Conservation (phyloP, 1,139 yeast species). For the Yarrowia galli region DNA sequence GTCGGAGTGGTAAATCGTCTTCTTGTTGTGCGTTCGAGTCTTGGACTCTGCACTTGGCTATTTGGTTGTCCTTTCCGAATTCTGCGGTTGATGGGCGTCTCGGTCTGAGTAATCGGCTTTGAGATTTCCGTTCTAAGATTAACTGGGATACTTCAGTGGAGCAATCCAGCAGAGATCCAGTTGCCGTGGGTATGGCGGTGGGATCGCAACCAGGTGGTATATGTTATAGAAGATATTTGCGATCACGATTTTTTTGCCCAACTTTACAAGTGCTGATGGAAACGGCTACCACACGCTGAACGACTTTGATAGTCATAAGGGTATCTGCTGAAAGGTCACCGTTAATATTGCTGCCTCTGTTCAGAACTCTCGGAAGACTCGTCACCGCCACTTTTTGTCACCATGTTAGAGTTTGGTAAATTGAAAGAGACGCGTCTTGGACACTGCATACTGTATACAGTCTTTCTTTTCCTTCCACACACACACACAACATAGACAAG, state of each 20-base stretch:
- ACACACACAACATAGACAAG: constrained; percentile 4
- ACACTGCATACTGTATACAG: neutral
- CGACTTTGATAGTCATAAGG: no score
- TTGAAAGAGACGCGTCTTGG: constrained; percentile 15
- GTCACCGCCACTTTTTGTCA: no score
- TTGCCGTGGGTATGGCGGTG: constrained; percentile 51
- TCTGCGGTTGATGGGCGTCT: constrained; percentile 48
- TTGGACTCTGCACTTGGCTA: constrained; percentile 42
- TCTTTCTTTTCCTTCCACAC: neutral
- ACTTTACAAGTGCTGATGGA: no score
- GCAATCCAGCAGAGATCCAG: constrained; percentile 51
- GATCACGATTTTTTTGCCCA: constrained; percentile 27
- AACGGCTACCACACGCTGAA: no score
- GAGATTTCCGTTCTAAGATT: constrained; percentile 47
- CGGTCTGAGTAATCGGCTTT: constrained; percentile 49
- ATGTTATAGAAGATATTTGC: constrained; percentile 31
- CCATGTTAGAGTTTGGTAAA: neutral
- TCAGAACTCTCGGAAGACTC: no score
- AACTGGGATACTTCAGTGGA: constrained; percentile 49
- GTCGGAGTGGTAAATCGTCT: constrained; percentile 45
- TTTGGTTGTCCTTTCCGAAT: constrained; percentile 51
- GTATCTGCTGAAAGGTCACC: no score
- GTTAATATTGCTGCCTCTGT: no score
- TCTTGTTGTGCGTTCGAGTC: constrained; percentile 41
- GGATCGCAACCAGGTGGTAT: constrained; percentile 47